Base-by-base conservation (phyloP, 257 asterid species). In the Parsonsia alboflavescens region DNA sequence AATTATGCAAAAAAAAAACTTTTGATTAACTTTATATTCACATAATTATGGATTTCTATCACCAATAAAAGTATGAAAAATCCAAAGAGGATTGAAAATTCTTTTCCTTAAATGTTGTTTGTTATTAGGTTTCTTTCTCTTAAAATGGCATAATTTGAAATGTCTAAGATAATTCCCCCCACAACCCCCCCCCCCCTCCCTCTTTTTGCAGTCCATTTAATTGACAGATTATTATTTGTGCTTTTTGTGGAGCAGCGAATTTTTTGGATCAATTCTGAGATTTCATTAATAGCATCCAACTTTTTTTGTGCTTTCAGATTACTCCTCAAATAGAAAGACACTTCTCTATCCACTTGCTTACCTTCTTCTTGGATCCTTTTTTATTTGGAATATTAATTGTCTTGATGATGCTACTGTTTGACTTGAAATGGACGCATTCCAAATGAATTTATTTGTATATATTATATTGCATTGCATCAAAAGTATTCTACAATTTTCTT, bases 211-310 rank as follows among this genome's bases (percentile, higher is more conserved):
- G 36, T 36, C 16, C 21, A 49, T 49, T 4, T n/a, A 21, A 30
- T 19, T 48, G 64, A 49, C 19, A 45, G 36, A 5, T 64, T 59
- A 10, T 49, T 63, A 3, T 24, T 17, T 15, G 3, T 56, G 33
- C 9, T 72, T 42, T 42, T 63, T 28, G 39, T 74, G 65, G 76
- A 73, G 67, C 88, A 84, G 89, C 84, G 73, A 70, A 59, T 70
- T 76, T 57, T 45, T 80, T 48, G 72, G 71, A 79, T 85, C 82
- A 67, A 63, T 80, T 13, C 53, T 59, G 52, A 73, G 42, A 16
- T 79, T 73, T 70, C 77, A 76, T 70, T 70, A 49, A 63, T 81
- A 76, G 74, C 73, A 72, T 70, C 83, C 74, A 36, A 36, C 71
- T 45, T 73, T 75, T 63, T 22, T 75, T 74, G 57, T 50, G 45